Conservation (phyloP, 2,329 filamentous ascomycete genomes). For the Fusarium sp. region DNA sequence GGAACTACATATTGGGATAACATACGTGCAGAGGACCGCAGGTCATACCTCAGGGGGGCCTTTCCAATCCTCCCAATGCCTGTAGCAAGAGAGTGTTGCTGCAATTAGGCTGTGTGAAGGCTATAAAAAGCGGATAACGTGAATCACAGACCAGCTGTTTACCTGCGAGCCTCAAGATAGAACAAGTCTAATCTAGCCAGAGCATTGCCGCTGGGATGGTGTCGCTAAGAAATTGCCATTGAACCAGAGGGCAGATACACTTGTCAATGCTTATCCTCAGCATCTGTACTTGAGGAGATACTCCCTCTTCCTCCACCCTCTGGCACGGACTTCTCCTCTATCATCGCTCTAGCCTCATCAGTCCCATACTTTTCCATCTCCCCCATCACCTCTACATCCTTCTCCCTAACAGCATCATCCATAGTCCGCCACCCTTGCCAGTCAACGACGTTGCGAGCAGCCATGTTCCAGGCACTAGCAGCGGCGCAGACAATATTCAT, state of each 20-base stretch:
- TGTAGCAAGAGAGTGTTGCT: not conserved
- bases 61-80: not conserved
- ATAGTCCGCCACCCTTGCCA: constrained; percentile 48
- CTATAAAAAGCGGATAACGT: not conserved
- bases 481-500: constrained; percentile 55
- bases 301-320: constrained; percentile 24
- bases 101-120: not conserved
- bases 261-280: not conserved
- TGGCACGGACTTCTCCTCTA: constrained; percentile 21
- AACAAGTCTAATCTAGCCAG: not conserved
- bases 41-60: too few species aligned
- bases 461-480: constrained; percentile 52
- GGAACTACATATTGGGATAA: too few species aligned
- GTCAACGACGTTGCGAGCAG: constrained; percentile 51
- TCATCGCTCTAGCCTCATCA: constrained; percentile 25
- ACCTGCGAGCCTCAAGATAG: not conserved
- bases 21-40: too few species aligned
- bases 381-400: constrained; percentile 41
- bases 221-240: not conserved
- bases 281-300: not conserved
- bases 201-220: not conserved
- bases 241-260: not conserved
- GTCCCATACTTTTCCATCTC: constrained; percentile 39
- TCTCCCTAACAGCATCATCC: constrained; percentile 41
- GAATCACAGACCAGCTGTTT: not conserved